Conservation (phyloP, 2,329 filamentous ascomycete genomes). For the Penicillium palitans region DNA sequence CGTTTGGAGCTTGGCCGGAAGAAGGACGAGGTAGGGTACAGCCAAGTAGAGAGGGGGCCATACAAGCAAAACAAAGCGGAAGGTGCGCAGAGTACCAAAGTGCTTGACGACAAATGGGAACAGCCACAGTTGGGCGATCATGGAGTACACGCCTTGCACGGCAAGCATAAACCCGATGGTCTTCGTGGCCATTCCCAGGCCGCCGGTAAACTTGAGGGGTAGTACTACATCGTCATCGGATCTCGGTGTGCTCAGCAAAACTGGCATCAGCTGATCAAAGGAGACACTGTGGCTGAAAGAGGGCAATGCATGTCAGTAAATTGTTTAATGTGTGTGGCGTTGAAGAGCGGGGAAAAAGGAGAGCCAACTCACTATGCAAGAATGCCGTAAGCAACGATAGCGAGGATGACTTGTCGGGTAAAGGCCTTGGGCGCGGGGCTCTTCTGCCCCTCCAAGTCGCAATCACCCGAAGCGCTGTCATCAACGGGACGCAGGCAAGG, state of each 20-base stretch:
- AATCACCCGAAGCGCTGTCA: slow-evolving; percentile 34
- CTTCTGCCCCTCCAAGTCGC: slow-evolving; percentile 45
- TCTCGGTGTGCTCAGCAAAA: slow-evolving; percentile 76
- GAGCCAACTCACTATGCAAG: slow-evolving; percentile 78
- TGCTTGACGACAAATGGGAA: slow-evolving; percentile 75
- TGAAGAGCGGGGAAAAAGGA: neutral
- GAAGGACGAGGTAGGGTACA: slow-evolving; percentile 83
- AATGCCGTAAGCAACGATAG: slow-evolving; percentile 87
- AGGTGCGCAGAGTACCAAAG: slow-evolving; percentile 77
- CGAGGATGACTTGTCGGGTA: slow-evolving; percentile 79
- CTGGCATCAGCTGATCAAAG: slow-evolving; percentile 88
- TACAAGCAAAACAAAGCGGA: slow-evolving; percentile 74
- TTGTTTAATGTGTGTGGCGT: slow-evolving; percentile 31
- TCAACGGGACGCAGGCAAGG: slow-evolving; percentile 47
- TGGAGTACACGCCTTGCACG: slow-evolving; percentile 83
- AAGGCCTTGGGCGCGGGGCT: slow-evolving; percentile 63
- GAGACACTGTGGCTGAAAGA: slow-evolving; percentile 83
- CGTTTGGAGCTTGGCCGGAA: slow-evolving; percentile 71
- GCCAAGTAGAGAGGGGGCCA: slow-evolving; percentile 88
- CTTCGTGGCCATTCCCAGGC: slow-evolving; percentile 79
- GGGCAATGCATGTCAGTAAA: slow-evolving; percentile 43
- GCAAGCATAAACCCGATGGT: slow-evolving; percentile 86
- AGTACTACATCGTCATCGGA: slow-evolving; percentile 56
- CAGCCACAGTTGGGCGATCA: slow-evolving; percentile 79
- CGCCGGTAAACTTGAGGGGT: slow-evolving; percentile 86